Evolutionary conservation across 495 filamentous ascomycete genomes (phyloP), one percentile per base, ranked within the genome.

Genomic region (Hypoxylon perforatum): DNA sequence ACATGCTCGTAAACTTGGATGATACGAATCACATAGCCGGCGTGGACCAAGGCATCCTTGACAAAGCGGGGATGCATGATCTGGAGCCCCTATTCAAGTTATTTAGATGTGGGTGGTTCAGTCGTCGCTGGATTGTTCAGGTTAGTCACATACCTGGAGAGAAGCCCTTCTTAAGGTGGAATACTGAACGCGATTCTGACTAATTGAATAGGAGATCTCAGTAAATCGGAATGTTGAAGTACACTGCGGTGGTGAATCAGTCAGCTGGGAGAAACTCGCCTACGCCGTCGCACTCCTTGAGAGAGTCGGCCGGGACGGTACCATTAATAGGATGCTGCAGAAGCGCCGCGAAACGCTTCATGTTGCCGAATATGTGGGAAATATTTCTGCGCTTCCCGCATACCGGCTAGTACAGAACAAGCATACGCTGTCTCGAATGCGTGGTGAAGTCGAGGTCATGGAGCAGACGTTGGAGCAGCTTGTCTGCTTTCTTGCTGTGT

Each of bases 401-500:
- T 61, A 61, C 25, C 57, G 57, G 28, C 58, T 62, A 15, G 48
- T 62, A 23, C 58, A 62, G 58, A 62, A 62, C 12, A 47, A 53
- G 4, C 51, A 48, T 42, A 49, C 46, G 35, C 23, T 62, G 21
- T 38, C 33, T 15, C 58, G 58, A 21, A 10, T 41, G 38, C 38
- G 38, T 21, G 28, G 17, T 22, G 36, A 19, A 9, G 48, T 18
- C 4, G 22, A 33, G 54, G 19, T 46, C 12, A 2, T 28, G 17
- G 21, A 53, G 11, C 65, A 69, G 6, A 59, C 72, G 11, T 48
- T 76, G 10, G 73, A 76, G 19, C 50, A 66, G n/a, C 39, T 76
- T 9, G 51, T 76, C 21, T 76, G 69, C 1, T 63, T 57, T 18
- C 45, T 76, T 9, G 67, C 60, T 1, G 62, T 57, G 7, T 76